Conservation (phyloP, 306 rosid genomes). For the Albizia julibrissin region DNA sequence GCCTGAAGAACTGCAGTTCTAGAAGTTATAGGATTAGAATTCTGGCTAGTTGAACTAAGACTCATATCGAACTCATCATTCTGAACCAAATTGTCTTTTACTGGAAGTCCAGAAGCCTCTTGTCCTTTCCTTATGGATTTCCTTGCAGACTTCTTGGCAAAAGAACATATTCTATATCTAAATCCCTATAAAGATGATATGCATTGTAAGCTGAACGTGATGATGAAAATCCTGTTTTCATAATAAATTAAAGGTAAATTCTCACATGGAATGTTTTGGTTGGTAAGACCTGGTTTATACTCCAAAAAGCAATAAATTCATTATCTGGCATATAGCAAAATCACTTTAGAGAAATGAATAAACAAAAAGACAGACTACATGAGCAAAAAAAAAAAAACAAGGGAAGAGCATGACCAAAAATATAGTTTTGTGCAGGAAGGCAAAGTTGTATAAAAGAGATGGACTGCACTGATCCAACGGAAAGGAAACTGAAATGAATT, state of each 20-base stretch:
- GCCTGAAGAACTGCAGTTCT: conserved; percentile 81
- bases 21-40: conserved; percentile 46
- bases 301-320: conserved; percentile 27
- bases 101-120: conserved; percentile 42
- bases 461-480: background rate
- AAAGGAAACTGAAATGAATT: background rate
- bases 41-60: conserved; percentile 45
- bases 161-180: conserved; percentile 43
- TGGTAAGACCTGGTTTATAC: conserved; percentile 32
- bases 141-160: conserved; percentile 60
- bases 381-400: background rate
- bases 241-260: conserved; percentile 5
- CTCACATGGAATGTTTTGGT: conserved; percentile 40
- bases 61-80: conserved; percentile 41
- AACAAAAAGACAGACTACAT: background rate
- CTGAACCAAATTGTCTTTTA: conserved; percentile 47
- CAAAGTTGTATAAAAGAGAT: background rate
- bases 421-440: background rate
- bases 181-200: conserved; percentile 41
- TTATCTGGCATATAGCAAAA: conserved; percentile 40
- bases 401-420: conserved; percentile 3
- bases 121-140: conserved; percentile 46
- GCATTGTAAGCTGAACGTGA: background rate
- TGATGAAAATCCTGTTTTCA: background rate
- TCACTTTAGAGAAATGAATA: conserved; percentile 20